These are phyloP conservation scores for Syzygium jambos DNA, from an alignment of 345 rosid genomes.

Conservation along the genomic window DNA sequence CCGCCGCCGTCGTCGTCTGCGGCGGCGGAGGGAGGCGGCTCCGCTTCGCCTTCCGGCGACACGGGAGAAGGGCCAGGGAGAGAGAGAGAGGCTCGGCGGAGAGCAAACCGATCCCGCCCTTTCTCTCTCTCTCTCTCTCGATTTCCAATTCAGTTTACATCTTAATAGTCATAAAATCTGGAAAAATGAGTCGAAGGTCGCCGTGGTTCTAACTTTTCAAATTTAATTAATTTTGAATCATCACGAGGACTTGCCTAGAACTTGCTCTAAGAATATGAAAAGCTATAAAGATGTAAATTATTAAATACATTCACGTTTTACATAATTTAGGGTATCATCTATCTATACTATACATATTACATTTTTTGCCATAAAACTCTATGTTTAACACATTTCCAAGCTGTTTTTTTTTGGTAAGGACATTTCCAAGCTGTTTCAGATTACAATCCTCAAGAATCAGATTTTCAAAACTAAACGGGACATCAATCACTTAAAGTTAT, in stretches of 20 bases:
- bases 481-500: neutral
- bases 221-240: neutral
- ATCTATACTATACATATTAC: neutral
- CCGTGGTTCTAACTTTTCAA: neutral
- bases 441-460: neutral
- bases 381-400: neutral
- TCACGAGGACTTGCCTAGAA: neutral
- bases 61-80: constrained; percentile 20
- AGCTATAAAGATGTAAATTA: neutral
- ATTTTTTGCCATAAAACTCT: neutral
- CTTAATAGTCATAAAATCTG: fast-evolving
- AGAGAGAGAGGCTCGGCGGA: too few relatives aligned
- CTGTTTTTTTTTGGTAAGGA: too few relatives aligned
- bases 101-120: too few relatives aligned
- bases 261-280: neutral
- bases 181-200: neutral
- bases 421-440: too few relatives aligned
- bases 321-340: neutral
- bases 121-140: too few relatives aligned
- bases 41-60: constrained; percentile 22
- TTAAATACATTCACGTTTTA: neutral
- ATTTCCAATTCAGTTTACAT: too few relatives aligned
- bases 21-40: neutral
- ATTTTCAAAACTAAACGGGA: neutral
- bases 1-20: constrained; percentile 9